Conservation (phyloP, 2,329 filamentous ascomycete species). For the Scedosporium boydii region DNA sequence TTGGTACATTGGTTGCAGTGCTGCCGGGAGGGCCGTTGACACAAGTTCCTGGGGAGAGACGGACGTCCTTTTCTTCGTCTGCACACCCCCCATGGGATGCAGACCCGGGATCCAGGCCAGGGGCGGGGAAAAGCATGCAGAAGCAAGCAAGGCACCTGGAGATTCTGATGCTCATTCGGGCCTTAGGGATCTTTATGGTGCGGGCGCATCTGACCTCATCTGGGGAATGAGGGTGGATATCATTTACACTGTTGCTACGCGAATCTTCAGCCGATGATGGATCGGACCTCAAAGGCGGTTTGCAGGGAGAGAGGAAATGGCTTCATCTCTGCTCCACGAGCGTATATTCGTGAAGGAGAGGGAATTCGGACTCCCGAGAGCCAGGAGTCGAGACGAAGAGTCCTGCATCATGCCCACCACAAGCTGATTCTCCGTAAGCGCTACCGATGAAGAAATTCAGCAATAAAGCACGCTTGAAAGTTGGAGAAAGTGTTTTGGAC, state of each 20-base stretch:
- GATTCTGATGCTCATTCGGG: not conserved
- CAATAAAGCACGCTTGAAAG: no score
- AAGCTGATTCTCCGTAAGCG: no score
- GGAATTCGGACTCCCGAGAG: no score
- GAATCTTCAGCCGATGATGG: not conserved
- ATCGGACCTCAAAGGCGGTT: no score
- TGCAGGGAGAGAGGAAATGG: no score
- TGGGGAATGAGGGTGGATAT: not conserved
- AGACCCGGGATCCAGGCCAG: not conserved
- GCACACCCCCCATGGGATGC: not conserved
- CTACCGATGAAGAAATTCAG: no score
- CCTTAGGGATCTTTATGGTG: not conserved
- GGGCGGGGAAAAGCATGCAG: not conserved
- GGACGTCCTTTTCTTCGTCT: no score
- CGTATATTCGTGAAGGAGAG: no score
- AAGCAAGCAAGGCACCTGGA: not conserved
- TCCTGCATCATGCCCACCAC: no score
- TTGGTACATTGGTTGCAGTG: not conserved
- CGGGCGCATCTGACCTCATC: not conserved
- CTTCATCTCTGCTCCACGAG: no score
- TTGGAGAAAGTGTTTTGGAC: no score
- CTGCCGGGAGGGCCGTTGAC: not conserved
- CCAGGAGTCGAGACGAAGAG: no score
- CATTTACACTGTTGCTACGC: not conserved
- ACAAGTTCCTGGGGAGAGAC: not conserved